Percentiles rank a stretch among this genome's conserved stretches.
Evolutionary conservation across 139 green algal species (phyloP).

Genomic region (Chlamydomonas sp.): DNA sequence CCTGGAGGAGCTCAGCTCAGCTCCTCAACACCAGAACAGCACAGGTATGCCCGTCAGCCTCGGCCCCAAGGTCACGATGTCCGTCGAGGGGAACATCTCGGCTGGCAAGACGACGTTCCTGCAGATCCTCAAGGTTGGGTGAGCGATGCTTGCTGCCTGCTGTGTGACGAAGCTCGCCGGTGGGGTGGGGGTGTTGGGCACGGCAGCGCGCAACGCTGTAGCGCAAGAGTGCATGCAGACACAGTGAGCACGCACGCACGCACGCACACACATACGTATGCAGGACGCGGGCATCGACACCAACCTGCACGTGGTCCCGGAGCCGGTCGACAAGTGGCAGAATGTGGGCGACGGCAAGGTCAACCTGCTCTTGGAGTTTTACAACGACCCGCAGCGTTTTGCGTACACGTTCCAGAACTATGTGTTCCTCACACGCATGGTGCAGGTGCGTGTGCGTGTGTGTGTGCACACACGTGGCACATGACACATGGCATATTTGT

Average conservation of each 20-base stretch:
- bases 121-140: too few species aligned
- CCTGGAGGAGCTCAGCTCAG: not conserved
- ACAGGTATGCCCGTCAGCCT: not conserved
- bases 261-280: conserved; percentile 3
- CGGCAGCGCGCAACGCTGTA: not conserved
- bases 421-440: conserved; percentile 82
- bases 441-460: conserved; percentile 31
- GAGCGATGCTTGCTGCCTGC: too few species aligned
- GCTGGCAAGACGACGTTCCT: conserved; percentile 94
- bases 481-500: too few species aligned
- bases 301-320: conserved; percentile 72
- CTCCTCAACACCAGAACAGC: not conserved
- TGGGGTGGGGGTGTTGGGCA: not conserved
- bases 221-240: not conserved
- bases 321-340: conserved; percentile 94
- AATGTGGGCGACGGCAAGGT: conserved; percentile 40
- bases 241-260: not conserved
- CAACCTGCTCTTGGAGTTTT: conserved; percentile 92
- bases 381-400: conserved; percentile 73
- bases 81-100: conserved; percentile 95
- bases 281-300: not conserved
- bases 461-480: not conserved
- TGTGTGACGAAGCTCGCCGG: too few species aligned
- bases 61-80: conserved; percentile 74
- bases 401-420: conserved; percentile 98